phyloP scores from a whole-genome alignment of 495 filamentous ascomycete species.

The Neurospora intermedia region DNA sequence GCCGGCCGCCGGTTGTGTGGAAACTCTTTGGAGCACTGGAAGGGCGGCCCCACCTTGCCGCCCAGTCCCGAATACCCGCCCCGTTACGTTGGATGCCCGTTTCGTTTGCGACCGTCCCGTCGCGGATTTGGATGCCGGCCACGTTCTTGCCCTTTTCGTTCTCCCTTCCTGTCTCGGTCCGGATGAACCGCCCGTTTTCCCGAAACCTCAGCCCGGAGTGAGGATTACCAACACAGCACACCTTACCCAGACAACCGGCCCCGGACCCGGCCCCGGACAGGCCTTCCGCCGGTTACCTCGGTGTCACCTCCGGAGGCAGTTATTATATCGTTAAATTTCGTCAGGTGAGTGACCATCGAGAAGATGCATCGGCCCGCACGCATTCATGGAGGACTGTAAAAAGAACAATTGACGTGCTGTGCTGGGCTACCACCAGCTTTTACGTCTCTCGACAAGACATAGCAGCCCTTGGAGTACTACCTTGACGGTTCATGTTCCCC shows the following conservation, averaged over 20 bases:
- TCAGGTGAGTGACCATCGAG: neutral
- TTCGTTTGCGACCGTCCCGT: neutral
- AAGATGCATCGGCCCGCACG: neutral
- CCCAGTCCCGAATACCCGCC: neutral
- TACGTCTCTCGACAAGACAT: neutral
- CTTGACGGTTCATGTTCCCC: neutral
- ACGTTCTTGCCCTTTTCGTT: neutral
- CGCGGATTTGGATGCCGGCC: neutral
- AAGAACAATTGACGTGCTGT: neutral
- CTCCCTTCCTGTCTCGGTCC: neutral
- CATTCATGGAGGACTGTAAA: neutral
- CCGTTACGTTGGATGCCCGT: neutral
- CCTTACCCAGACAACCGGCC: neutral
- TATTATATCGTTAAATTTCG: neutral
- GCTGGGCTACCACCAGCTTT: neutral
- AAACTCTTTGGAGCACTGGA: neutral
- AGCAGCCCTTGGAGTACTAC: neutral
- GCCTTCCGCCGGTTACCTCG: neutral
- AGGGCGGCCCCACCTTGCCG: neutral
- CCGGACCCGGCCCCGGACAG: neutral
- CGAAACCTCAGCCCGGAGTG: neutral
- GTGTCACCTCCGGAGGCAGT: neutral
- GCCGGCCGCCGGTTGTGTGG: neutral
- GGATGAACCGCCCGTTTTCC: neutral
- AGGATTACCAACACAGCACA: neutral